Conservation (phyloP, 305 asterid species). For the Fraxinus xanthoxyloides region DNA sequence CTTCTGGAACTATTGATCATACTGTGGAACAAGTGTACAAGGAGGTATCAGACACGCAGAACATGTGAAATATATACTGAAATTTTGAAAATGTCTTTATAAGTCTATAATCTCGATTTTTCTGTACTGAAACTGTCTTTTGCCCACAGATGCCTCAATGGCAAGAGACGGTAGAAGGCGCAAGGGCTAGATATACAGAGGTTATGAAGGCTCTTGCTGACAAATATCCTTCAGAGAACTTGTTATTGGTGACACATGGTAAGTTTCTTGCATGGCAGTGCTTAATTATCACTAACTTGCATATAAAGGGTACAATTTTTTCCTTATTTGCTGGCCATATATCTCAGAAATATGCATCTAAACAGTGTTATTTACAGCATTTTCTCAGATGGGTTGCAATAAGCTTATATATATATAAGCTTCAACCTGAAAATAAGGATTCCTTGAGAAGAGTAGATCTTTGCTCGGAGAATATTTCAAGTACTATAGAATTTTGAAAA, state of each 20-base stretch:
- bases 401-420: not conserved
- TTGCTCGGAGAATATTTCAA: not conserved
- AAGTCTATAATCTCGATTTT: not conserved
- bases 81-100: not conserved
- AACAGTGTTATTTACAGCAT: not conserved
- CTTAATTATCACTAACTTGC: not conserved
- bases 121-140: slow-evolving; percentile 10
- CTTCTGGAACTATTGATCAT: slow-evolving; percentile 65
- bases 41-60: slow-evolving; percentile 44
- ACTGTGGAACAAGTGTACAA: slow-evolving; percentile 44
- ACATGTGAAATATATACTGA: not conserved
- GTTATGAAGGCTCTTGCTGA: slow-evolving; percentile 73
- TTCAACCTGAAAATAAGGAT: not conserved
- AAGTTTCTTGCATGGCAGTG: slow-evolving; percentile 15
- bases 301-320: not conserved
- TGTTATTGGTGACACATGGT: slow-evolving; percentile 91
- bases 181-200: slow-evolving; percentile 57
- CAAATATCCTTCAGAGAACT: slow-evolving; percentile 77
- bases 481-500: not conserved
- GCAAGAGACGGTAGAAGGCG: slow-evolving; percentile 60
- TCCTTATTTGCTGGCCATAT: not conserved
- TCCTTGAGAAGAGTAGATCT: not conserved
- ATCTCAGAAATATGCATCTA: not conserved
- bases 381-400: not conserved
- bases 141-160: slow-evolving; percentile 69